Percentiles rank a stretch among this genome's conserved stretches.
Conservation (phyloP, 169 alveolate genomes). For the Pseudocohnilembus persalinus region DNA sequence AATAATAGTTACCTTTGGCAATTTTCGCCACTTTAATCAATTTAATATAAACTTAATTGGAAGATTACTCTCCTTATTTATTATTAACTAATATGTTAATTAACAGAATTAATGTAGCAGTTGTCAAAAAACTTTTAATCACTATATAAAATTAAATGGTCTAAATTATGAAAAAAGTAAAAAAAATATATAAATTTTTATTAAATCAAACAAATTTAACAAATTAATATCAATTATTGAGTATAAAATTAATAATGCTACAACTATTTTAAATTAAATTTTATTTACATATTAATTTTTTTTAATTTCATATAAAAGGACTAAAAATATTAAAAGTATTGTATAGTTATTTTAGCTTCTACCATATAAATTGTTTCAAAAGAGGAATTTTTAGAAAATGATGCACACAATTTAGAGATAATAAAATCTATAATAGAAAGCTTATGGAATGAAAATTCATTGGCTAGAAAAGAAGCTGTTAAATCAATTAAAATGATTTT, state of each 20-base stretch:
- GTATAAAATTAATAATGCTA: too few species aligned
- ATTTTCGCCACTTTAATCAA: background rate
- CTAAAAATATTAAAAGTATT: background rate
- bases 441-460: background rate
- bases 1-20: background rate
- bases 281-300: too few species aligned
- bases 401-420: background rate
- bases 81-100: background rate
- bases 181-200: too few species aligned
- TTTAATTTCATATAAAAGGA: background rate
- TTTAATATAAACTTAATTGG: background rate
- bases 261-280: too few species aligned
- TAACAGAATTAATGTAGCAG: background rate
- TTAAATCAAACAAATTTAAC: too few species aligned
- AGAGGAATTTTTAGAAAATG: background rate
- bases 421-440: background rate
- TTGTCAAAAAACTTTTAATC: background rate
- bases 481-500: background rate
- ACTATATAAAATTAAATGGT: background rate
- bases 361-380: background rate
- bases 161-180: background rate
- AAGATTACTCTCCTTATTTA: background rate
- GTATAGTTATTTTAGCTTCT: background rate
- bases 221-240: too few species aligned
- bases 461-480: background rate